phyloP scores from a whole-genome alignment of 2,329 filamentous ascomycete species.

The Botrytis aclada region DNA sequence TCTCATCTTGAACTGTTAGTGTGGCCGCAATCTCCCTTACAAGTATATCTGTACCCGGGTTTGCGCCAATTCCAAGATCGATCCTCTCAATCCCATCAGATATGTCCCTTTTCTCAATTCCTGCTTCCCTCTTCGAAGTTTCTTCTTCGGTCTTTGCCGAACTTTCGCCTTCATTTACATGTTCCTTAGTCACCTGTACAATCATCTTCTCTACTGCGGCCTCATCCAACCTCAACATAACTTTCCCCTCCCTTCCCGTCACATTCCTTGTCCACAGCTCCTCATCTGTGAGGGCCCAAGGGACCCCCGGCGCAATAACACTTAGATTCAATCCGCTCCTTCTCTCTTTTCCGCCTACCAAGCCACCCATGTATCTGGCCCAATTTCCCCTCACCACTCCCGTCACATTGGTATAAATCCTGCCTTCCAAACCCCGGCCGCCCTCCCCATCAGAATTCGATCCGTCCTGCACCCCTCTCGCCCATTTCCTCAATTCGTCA shows the following conservation, averaged over 20 bases:
- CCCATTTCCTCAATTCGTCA: slow-evolving; percentile 56
- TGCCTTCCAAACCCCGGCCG: slow-evolving; percentile 21
- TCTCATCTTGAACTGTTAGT: slow-evolving; percentile 69
- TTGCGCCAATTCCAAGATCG: slow-evolving; percentile 1
- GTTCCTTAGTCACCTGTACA: slow-evolving; percentile 19
- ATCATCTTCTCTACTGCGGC: slow-evolving; percentile 13
- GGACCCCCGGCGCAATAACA: slow-evolving; percentile 59
- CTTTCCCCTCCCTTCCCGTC: slow-evolving; percentile 66
- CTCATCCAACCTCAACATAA: slow-evolving; percentile 66
- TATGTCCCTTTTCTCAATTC: neutral
- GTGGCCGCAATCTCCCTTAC: slow-evolving; percentile 68
- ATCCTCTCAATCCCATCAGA: slow-evolving; percentile 12
- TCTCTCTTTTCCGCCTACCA: slow-evolving; percentile 25
- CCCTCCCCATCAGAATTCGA: neutral
- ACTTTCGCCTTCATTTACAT: slow-evolving; percentile 11
- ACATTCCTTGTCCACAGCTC: slow-evolving; percentile 74
- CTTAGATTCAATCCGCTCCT: slow-evolving; percentile 58
- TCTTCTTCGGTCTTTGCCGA: neutral
- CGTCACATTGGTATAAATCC: slow-evolving; percentile 38
- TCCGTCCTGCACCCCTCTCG: slow-evolving; percentile 39
- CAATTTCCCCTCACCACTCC: slow-evolving; percentile 37
- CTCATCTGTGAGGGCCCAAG: slow-evolving; percentile 54
- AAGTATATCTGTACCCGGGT: slow-evolving; percentile 39
- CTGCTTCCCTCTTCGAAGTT: neutral
- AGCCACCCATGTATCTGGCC: slow-evolving; percentile 32